Percentiles rank a stretch among this genome's conserved stretches.
Evolutionary conservation across 1,139 yeast genomes (phyloP).

Genomic region (Suhomyces yuchorum): DNA sequence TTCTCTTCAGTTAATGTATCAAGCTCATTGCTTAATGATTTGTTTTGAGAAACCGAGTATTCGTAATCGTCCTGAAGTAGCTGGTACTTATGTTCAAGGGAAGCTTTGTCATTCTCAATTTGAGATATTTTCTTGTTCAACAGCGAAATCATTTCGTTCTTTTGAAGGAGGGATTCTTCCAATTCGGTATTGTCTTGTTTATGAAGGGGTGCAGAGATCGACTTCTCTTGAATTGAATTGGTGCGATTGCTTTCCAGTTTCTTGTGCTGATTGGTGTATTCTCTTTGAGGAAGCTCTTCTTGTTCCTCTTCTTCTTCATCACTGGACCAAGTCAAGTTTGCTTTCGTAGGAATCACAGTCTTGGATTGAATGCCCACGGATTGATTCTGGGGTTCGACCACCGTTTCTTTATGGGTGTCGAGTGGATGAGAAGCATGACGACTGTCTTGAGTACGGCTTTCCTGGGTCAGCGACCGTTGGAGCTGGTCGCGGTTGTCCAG

Average conservation of each 20-base stretch:
- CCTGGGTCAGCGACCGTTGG: not conserved
- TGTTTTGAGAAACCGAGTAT: constrained; percentile 25
- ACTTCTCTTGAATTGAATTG: not conserved
- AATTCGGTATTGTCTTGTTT: not conserved
- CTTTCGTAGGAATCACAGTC: constrained; percentile 74
- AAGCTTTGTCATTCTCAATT: constrained; percentile 20
- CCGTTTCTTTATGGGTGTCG: constrained; percentile 8
- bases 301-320: constrained; percentile 63
- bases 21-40: constrained; percentile 26
- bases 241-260: not conserved
- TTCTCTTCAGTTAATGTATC: constrained; percentile 22
- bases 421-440: not conserved
- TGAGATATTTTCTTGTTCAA: constrained; percentile 28
- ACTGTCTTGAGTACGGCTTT: not conserved
- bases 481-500: not conserved
- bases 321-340: constrained; percentile 79
- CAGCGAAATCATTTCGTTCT: constrained; percentile 40
- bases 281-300: constrained; percentile 1
- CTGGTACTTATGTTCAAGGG: constrained; percentile 22
- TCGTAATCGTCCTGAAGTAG: constrained; percentile 30
- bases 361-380: constrained; percentile 55
- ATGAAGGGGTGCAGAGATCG: not conserved
- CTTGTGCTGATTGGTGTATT: not conserved
- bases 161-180: constrained; percentile 35
- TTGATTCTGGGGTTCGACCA: constrained; percentile 27